Evolutionary conservation across 495 filamentous ascomycete species (phyloP).

Genomic region (Lophiotrema nucula): DNA sequence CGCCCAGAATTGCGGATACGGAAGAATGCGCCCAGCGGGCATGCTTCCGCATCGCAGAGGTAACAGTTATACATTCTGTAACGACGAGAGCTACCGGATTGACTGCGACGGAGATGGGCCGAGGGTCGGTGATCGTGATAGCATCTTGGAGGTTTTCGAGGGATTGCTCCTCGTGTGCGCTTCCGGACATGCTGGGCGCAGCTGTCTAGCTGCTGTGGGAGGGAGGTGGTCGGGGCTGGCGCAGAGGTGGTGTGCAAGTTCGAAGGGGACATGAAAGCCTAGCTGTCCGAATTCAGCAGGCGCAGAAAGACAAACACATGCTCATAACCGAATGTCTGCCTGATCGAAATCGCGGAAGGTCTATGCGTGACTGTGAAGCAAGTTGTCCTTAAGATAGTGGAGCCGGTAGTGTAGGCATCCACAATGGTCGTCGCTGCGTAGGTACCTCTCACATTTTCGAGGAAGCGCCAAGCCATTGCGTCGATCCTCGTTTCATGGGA

Average conservation of each 20-base stretch:
- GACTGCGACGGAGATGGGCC: conserved; percentile 69
- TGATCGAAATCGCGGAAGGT: not conserved
- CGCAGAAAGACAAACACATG: not conserved
- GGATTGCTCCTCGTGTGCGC: conserved; percentile 1
- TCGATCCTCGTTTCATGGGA: conserved; percentile 7
- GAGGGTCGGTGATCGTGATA: conserved; percentile 5
- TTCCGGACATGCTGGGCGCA: conserved; percentile 15
- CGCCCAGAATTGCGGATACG: conserved; percentile 91
- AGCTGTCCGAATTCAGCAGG: conserved; percentile 10
- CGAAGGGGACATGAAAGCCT: not conserved
- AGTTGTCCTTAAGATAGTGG: conserved; percentile 5
- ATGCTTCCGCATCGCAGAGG: conserved; percentile 97
- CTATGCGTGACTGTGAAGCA: too few species aligned
- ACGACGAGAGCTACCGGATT: conserved; percentile 94
- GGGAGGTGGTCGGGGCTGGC: not conserved
- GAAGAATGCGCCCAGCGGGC: conserved; percentile 94
- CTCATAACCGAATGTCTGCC: not conserved
- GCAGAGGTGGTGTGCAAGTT: not conserved
- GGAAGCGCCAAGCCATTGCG: conserved; percentile 4
- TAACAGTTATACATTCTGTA: conserved; percentile 98
- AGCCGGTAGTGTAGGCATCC: conserved; percentile 20
- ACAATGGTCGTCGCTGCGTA: conserved; percentile 2
- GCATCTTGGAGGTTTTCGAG: conserved; percentile 14
- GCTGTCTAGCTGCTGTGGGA: not conserved
- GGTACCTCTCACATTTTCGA: too few species aligned